phyloP scores from a whole-genome alignment of 2,329 filamentous ascomycete genomes.

The Ascochyta clinopodiicola region DNA sequence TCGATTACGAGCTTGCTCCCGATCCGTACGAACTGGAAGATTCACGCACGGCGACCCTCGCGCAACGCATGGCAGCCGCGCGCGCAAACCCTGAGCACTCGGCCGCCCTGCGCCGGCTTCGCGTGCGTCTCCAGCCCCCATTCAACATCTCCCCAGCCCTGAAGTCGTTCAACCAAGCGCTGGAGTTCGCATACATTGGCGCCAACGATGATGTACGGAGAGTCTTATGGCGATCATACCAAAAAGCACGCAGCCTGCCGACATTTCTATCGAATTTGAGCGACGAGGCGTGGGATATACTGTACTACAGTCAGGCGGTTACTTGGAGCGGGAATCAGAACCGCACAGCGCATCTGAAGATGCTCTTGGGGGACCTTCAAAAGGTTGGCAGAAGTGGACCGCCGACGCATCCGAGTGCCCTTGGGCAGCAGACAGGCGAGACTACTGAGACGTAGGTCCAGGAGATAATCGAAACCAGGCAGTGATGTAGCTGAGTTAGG shows the following conservation, averaged over 20 bases:
- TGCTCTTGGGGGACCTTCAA: conserved; percentile 38
- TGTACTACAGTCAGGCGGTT: conserved; percentile 49
- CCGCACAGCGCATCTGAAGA: conserved; percentile 36
- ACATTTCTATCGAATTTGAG: conserved; percentile 42
- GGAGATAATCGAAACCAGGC: background rate
- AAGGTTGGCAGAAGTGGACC: conserved; percentile 43
- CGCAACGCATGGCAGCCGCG: conserved; percentile 34
- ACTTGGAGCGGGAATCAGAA: conserved; percentile 46
- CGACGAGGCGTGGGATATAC: conserved; percentile 47
- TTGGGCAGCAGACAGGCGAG: conserved; percentile 11
- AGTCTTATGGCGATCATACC: conserved; percentile 47
- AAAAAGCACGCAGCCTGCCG: conserved; percentile 40
- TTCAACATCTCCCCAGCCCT: conserved; percentile 43
- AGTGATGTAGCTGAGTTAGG: background rate
- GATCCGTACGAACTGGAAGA: conserved; percentile 38
- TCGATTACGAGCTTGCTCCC: conserved; percentile 32
- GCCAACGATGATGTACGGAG: conserved; percentile 45
- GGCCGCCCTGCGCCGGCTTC: conserved; percentile 35
- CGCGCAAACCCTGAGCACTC: conserved; percentile 39
- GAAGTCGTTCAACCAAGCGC: conserved; percentile 44
- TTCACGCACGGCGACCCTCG: conserved; percentile 30
- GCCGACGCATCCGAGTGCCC: conserved; percentile 40
- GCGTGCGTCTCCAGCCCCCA: conserved; percentile 37
- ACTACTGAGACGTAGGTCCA: background rate
- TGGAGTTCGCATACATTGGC: conserved; percentile 45